Percentiles rank a stretch among this genome's conserved stretches.
Evolutionary conservation across 2,329 filamentous ascomycete genomes (phyloP).

Genomic region (Mycocentrospora acerina): DNA sequence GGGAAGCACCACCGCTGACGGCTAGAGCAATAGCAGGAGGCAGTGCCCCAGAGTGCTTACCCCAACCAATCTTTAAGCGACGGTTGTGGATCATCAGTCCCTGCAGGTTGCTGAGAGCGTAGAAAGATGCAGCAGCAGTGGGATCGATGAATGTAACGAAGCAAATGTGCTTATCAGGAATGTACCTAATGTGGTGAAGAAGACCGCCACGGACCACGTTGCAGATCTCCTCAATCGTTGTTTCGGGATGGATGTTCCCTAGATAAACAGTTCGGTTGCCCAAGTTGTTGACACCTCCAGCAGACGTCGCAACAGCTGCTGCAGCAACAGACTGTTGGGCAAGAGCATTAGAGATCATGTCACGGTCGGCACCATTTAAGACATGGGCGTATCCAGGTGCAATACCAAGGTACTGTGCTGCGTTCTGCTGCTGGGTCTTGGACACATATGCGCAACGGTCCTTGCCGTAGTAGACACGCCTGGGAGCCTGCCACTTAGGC

Average conservation of each 20-base stretch:
- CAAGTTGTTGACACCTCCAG: conserved; percentile 94
- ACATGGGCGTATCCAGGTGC: conserved; percentile 96
- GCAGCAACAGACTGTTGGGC: conserved; percentile 97
- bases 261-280: conserved; percentile 97
- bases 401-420: conserved; percentile 95
- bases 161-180: conserved; percentile 99
- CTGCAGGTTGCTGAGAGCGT: conserved; percentile 94
- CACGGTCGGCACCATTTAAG: conserved; percentile 91
- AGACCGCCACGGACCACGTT: conserved; percentile 96
- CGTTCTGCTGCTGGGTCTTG: conserved; percentile 99
- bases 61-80: conserved; percentile 97
- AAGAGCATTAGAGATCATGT: conserved; percentile 92
- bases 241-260: conserved; percentile 98
- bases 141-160: conserved; percentile 99
- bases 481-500: conserved; percentile 92
- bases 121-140: conserved; percentile 96
- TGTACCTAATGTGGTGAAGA: conserved; percentile 97
- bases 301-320: conserved; percentile 92
- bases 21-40: conserved; percentile 94
- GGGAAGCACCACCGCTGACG: conserved; percentile 94
- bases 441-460: conserved; percentile 98
- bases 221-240: conserved; percentile 98
- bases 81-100: conserved; percentile 99
- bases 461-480: conserved; percentile 97
- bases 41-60: conserved; percentile 95